These are phyloP conservation scores for Kurtzmaniella quercitrusa DNA, from an alignment of 1,139 yeast species.

Conservation along the genomic window DNA sequence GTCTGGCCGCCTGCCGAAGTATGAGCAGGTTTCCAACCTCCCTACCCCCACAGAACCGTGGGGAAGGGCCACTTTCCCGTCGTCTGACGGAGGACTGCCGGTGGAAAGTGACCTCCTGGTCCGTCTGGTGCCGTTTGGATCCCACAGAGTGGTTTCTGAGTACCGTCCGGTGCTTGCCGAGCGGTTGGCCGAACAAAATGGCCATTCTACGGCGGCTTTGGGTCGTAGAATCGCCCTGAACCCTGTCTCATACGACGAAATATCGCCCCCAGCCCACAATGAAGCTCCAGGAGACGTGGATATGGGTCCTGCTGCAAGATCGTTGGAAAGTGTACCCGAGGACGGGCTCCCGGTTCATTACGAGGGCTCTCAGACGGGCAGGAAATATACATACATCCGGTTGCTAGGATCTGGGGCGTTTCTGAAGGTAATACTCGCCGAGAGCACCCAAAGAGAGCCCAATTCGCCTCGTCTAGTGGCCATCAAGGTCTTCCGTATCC, in stretches of 20 bases:
- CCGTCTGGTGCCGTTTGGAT: not conserved
- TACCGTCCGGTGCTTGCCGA: slow-evolving; percentile 21
- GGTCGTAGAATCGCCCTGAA: not conserved
- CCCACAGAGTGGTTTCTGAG: slow-evolving; percentile 28
- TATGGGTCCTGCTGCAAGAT: not conserved
- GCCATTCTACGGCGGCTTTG: not conserved
- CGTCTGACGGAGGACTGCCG: not conserved
- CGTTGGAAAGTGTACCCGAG: not conserved
- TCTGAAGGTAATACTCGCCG: slow-evolving; percentile 51
- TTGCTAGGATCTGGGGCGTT: slow-evolving; percentile 58
- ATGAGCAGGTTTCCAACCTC: not conserved
- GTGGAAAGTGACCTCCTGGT: not conserved
- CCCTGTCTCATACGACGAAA: not conserved
- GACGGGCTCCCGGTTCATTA: not conserved
- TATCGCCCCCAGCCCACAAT: slow-evolving; percentile 14
- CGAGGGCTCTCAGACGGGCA: slow-evolving; percentile 5
- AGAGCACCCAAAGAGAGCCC: slow-evolving; percentile 12
- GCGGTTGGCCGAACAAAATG: not conserved
- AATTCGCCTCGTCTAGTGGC: slow-evolving; percentile 22
- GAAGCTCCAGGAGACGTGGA: slow-evolving; percentile 2
- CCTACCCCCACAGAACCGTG: not conserved
- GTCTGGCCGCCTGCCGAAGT: not conserved
- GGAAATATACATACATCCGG: slow-evolving; percentile 19
- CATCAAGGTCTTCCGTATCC: slow-evolving; percentile 37
- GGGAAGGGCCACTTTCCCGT: not conserved